Evolutionary conservation across 2,329 filamentous ascomycete genomes (phyloP).

Genomic region (Trichoderma arundinaceum): DNA sequence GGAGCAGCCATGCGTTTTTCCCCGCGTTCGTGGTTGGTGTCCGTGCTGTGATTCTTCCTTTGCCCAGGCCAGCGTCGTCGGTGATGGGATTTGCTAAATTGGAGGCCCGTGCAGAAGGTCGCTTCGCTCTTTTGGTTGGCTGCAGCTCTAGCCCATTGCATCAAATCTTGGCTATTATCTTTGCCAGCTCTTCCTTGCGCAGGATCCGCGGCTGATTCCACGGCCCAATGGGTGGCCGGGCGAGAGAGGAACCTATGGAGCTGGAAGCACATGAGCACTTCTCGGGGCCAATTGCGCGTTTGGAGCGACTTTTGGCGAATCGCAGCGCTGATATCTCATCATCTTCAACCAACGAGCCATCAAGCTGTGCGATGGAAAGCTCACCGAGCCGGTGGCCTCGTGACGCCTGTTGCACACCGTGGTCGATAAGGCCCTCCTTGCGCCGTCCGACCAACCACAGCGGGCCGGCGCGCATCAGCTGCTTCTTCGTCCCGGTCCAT

Average conservation of each 20-base stretch:
- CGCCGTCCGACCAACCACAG: slow-evolving; percentile 13
- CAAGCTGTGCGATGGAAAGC: not conserved
- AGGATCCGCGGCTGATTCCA: slow-evolving; percentile 23
- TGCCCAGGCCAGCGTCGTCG: not conserved
- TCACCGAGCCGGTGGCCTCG: slow-evolving; percentile 25
- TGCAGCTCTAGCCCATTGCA: slow-evolving; percentile 17
- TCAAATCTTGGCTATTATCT: slow-evolving; percentile 1
- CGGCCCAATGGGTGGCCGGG: not conserved
- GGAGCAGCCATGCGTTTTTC: slow-evolving; percentile 16
- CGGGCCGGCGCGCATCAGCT: not conserved
- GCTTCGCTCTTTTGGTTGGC: slow-evolving; percentile 25
- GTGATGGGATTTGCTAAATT: slow-evolving; percentile 14
- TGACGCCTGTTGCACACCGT: slow-evolving; percentile 21
- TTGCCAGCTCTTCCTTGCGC: not conserved
- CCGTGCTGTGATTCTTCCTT: slow-evolving; percentile 6
- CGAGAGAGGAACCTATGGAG: slow-evolving; percentile 1
- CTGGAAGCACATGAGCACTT: slow-evolving; percentile 16
- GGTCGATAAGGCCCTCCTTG: slow-evolving; percentile 22
- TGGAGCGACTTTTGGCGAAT: not conserved
- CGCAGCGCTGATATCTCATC: too few species aligned
- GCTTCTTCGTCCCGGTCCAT: not conserved
- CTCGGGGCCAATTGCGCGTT: not conserved
- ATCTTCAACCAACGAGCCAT: not conserved
- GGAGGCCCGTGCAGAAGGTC: slow-evolving; percentile 8
- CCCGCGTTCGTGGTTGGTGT: slow-evolving; percentile 18